Base-by-base conservation (phyloP, 2,329 filamentous ascomycete species). In the Dactylellina drechsleri region DNA sequence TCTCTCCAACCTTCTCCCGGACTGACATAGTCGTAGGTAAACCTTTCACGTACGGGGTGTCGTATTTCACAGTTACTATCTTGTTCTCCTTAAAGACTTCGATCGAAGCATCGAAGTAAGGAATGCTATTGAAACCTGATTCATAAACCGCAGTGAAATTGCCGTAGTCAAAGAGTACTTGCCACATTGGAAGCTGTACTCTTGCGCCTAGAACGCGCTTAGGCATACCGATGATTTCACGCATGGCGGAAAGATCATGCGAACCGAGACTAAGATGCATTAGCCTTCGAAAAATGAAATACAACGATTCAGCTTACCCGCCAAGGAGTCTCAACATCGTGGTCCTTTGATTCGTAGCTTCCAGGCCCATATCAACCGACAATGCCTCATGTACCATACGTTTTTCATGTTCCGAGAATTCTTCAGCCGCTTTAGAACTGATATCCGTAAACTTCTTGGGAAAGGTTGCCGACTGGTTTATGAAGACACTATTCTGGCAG, bases 41-140 rank as follows among this genome's bases (percentile, higher is more conserved):
- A 0, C 84, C 86, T 77, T 87, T 87, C n/a, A 88, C 82, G 66
- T 85, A 88, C 0, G 87, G 87, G 0, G 86, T 85, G 66, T 89
- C 86, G 76, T 86, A 88, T 41, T 85, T 79, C 10, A 89, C 82
- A 0, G 81, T 83, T 0, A 89, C 84, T 0, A 84, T 85, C 80
- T 89, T 89, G 5, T 83, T 81, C 15, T 82, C 79, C 0, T 84
- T 84, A 76, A 87, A 89, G 0, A 89, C 82, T 1, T 84, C 84
- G 5, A 87, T 79, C 50, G 84, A 82, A 0, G 86, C 85, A 64
- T 87, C 86, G 58, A 87, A 87, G 0, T 80, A 77, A 0, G 87
- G 85, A 0, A 90, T 83, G 0, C 79, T 78, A 76, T 86, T 84
- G 20, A 88, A 82, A 0, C 87, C 87, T 0, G 84, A 85, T 76